phyloP scores from a whole-genome alignment of 2,329 filamentous ascomycete genomes.

The Neophaeococcomyces aloes region DNA sequence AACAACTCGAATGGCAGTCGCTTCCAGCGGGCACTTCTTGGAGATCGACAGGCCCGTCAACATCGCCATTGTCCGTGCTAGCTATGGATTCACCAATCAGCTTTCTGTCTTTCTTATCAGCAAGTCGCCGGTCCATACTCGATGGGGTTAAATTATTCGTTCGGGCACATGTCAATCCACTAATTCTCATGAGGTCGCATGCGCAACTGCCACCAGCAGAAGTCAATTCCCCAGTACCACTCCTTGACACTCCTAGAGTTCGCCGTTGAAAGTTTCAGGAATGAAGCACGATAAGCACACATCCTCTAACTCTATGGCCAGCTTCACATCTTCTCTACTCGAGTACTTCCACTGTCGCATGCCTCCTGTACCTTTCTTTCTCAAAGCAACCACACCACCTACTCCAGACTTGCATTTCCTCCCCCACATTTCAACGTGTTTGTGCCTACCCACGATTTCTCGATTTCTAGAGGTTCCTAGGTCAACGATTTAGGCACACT shows the following conservation, averaged over 20 bases:
- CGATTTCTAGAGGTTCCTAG: background rate
- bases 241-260: no score
- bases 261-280: no score
- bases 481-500: background rate
- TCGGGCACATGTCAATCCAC: slow-evolving; percentile 3
- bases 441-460: background rate
- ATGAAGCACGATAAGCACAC: background rate
- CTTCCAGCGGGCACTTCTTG: no score
- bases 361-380: background rate
- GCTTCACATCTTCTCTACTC: no score
- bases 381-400: background rate
- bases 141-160: no score
- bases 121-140: background rate
- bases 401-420: background rate
- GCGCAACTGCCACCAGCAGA: background rate
- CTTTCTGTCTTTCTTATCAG: background rate
- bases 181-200: background rate
- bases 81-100: background rate
- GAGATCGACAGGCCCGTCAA: no score
- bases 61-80: no score
- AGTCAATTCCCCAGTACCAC: no score
- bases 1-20: no score
- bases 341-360: slow-evolving; percentile 3
- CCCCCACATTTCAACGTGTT: background rate
- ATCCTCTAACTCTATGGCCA: no score